Conservation (phyloP, 129 eudicot species). For the Chrysanthemum lavandulifolium region DNA sequence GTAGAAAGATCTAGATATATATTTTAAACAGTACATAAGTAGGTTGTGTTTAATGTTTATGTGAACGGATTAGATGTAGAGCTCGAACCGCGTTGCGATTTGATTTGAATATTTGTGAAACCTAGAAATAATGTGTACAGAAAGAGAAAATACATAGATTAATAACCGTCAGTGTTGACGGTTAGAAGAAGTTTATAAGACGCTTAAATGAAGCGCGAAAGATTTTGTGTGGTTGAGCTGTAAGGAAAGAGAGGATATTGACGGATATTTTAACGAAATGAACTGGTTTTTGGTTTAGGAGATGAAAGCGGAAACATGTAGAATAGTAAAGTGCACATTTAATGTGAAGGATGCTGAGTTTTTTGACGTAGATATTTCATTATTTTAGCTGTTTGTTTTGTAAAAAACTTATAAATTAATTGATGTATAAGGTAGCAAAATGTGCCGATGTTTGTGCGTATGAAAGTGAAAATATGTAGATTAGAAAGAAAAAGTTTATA, state of each 20-base stretch:
- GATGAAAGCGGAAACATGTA: too few species aligned
- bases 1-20: too few species aligned
- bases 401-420: too few species aligned
- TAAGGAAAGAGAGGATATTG: too few species aligned
- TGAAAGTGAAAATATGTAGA: background rate
- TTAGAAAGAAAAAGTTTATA: background rate
- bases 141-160: too few species aligned
- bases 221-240: too few species aligned
- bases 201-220: slow-evolving; percentile 14
- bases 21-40: background rate
- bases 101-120: background rate
- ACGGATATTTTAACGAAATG: too few species aligned
- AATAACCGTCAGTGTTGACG: too few species aligned
- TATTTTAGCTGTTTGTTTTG: too few species aligned
- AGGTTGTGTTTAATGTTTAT: background rate
- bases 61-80: slow-evolving; percentile 2
- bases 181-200: slow-evolving; percentile 1
- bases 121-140: slow-evolving; percentile 12
- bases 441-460: background rate
- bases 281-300: too few species aligned
- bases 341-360: background rate
- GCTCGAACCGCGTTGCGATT: background rate
- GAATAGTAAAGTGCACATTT: background rate
- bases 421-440: too few species aligned
- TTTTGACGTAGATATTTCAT: too few species aligned